Evolutionary conservation across 1,139 yeast genomes (phyloP).

Genomic region (Debaryomycetaceae sp.): DNA sequence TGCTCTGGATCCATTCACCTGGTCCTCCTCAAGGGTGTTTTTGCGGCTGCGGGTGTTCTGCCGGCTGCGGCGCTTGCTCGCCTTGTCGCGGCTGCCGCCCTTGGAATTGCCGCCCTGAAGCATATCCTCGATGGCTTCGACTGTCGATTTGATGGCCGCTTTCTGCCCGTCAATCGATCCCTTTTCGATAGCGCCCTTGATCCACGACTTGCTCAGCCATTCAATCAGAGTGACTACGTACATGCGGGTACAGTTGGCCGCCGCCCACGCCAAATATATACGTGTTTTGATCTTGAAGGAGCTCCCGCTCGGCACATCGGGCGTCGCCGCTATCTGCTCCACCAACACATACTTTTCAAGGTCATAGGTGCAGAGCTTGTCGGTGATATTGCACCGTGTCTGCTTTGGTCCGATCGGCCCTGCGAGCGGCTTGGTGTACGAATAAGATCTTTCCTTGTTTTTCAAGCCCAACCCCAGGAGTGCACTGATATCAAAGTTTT

Average conservation of each 20-base stretch:
- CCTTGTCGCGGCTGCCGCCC: conserved; percentile 4
- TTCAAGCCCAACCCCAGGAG: conserved; percentile 29
- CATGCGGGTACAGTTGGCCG: conserved; percentile 53
- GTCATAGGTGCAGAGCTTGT: conserved; percentile 55
- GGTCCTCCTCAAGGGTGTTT: conserved; percentile 1
- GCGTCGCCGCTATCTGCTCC: conserved; percentile 64
- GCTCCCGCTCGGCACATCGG: conserved; percentile 93
- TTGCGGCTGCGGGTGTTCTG: conserved; percentile 1
- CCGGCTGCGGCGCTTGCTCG: conserved; percentile 14
- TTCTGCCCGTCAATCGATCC: conserved; percentile 89
- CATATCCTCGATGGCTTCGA: conserved; percentile 45
- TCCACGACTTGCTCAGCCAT: conserved; percentile 93
- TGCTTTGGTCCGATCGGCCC: conserved; percentile 93
- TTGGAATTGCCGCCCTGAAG: conserved; percentile 13
- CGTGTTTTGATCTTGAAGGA: conserved; percentile 68
- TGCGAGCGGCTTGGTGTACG: conserved; percentile 68
- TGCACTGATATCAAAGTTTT: conserved; percentile 56
- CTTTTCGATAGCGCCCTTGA: conserved; percentile 83
- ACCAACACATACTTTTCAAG: conserved; percentile 46
- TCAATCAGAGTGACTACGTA: conserved; percentile 57
- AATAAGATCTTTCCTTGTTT: conserved; percentile 43
- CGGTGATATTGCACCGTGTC: conserved; percentile 73
- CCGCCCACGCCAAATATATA: conserved; percentile 66
- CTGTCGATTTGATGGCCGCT: conserved; percentile 49
- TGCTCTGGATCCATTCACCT: conserved; percentile 4